Evolutionary conservation across 148 eudicot species (phyloP), one percentile per base, ranked within the genome.

Genomic region (Chenopodium berlandieri): DNA sequence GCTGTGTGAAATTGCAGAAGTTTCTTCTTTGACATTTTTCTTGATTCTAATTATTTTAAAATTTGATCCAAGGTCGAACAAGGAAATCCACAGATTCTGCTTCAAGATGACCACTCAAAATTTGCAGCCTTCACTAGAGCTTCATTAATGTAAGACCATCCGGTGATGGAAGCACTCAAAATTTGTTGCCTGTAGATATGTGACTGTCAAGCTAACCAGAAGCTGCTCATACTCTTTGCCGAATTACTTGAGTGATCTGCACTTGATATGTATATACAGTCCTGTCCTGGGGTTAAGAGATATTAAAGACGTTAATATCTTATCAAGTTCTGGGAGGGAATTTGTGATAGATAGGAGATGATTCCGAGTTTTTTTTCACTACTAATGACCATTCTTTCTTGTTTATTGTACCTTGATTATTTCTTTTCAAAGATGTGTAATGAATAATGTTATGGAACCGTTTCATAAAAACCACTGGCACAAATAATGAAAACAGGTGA

Each of bases 81-180:
- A 86, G 99, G 99, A 77, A 87, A 92, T 81, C 99, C 99, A 19
- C 86, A 84, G 71, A 74, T 86, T 86, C 92, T 95, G 80, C 86
- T 91, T 71, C 90, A 81, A 77, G 88, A 92, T 20, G 86, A 78
- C 71, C 68, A 40, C 20, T 88, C 94, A 56, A 86, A 81, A 82
- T 93, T 95, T 84, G 91, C 94, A 40, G 91, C 92, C 77, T 95
- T 95, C 65, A 89, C 89, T 13, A 88, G 86, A 88, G 97, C 99
- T 79, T 91, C 97, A 3, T 77, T 85, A 14, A 92, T 91, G 92
- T 92, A 79, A 85, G 67, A 52, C 9, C 6, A 8, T 23, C 30
- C 30, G 32, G 27, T 75, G 50, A 32, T 31, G 64, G 69, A 81
- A 52, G 44, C 19, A 47, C 58, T 47, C 30, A 11, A n/a, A 32